Evolutionary conservation across 2,329 filamentous ascomycete genomes (phyloP), one percentile per base, ranked within the genome.

Genomic region (Aspergillus eucalypticola): DNA sequence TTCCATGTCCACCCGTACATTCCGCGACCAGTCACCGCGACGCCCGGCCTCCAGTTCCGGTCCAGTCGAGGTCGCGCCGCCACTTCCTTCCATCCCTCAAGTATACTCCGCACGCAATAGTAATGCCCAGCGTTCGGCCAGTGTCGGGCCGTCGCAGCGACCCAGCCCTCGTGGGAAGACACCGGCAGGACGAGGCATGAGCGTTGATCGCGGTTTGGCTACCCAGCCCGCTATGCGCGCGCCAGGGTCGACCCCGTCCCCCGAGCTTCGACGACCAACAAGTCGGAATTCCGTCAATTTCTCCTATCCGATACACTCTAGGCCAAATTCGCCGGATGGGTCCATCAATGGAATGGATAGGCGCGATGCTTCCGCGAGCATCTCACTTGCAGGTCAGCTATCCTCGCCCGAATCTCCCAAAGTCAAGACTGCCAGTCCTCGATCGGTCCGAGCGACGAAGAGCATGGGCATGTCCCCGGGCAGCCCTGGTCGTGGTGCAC

Each of bases 1-100:
- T 21, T 96, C 92, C 53, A 96, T 98, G 93, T 89, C 86, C 29
- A 90, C 94, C 73, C 86, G 94, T 60, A 93, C 92, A 0, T 96
- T 97, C 75, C 87, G 93, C 66, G 90, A 89, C 11, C 87, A 88
- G 3, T 96, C 88, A 3, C 91, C 83, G 62, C 71, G 68, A 58
- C 75, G 76, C 38, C 72, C 75, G 29, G 68, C 72, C 46, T 75
- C 81, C 74, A 76, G 76, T 72, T 81, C 82, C 58, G 71, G 75
- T 59, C 75, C 75, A 48, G 72, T 75, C 73, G 73, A 78, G 53
- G 79, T 85, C 68, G 82, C 85, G 55, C 91, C 92, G 29, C 92
- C 92, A 1, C 88, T 96, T 2, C 93, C 92, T 38, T 82, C 83
- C 3, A 82, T 96, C 25, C 91, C 91, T 3, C 77, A 82, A 41